Evolutionary conservation across 441 rosid genomes (phyloP), one percentile per base, ranked within the genome.

Genomic region (Populus hybrid): DNA sequence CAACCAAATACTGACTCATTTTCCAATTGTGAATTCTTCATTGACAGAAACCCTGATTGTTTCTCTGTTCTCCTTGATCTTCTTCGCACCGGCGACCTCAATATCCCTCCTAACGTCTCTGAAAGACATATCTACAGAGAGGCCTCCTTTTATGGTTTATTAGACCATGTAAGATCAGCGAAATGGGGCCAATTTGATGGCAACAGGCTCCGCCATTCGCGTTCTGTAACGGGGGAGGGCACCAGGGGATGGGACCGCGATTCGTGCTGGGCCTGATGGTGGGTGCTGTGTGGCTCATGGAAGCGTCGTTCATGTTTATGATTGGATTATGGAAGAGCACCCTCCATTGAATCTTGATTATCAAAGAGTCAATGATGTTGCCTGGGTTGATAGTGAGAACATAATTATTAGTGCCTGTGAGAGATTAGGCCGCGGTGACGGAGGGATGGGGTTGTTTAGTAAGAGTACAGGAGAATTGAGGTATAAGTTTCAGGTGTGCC

Each of bases 201-300:
- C 0, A 93, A 93, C 85, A 83, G 90, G 75, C 87, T 95, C 73
- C 86, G 85, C 63, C 77, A 87, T 5, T 80, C 86, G 0, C 76
- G 83, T 68, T 90, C 95, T 3, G 85, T 92, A 12, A 83, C 86
- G n/a, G 4, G 98, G 99, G n/a, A 85, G 83, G 16, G 97, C 99
- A 8, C 99, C 99, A 0, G 99, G 99, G 7, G 99, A 95, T n/a
- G 99, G 98, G 45, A 93, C 99, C 0, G 98, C 97, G 29, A 89
- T 95, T 71, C 89, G 99, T 21, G 98, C 98, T 0, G 97, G 95
- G 0, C 98, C 98, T 0, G 94, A 92, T 53, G 99, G 98, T 6
- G 97, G 99, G 9, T 91, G 97, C 81, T 91, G 97, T 53, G 97
- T 95, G 29, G 99, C 94, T 3, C 99, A 95, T 67, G 99, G 98